These are phyloP conservation scores for Aspergillus sparsus DNA, from an alignment of 495 filamentous ascomycete genomes.

Conservation along the genomic window DNA sequence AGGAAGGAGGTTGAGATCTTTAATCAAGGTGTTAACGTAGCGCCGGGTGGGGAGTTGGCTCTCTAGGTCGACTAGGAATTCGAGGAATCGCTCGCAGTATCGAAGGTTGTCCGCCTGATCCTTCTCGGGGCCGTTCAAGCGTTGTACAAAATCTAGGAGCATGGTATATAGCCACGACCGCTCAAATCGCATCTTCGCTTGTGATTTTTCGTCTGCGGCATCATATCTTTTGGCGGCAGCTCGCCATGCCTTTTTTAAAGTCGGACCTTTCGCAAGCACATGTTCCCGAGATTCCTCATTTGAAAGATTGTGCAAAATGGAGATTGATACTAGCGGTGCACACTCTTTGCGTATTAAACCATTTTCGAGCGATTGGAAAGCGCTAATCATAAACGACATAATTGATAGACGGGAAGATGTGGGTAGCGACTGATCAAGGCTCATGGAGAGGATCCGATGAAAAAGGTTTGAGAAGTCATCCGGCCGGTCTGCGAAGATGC, in stretches of 20 bases:
- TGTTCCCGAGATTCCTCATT: slow-evolving; percentile 66
- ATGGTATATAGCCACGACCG: slow-evolving; percentile 91
- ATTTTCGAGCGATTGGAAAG: slow-evolving; percentile 93
- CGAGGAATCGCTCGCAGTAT: slow-evolving; percentile 92
- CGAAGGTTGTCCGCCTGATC: slow-evolving; percentile 61
- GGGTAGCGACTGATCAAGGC: slow-evolving; percentile 73
- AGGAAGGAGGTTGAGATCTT: slow-evolving; percentile 85
- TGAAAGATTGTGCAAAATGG: slow-evolving; percentile 91
- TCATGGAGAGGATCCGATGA: slow-evolving; percentile 86
- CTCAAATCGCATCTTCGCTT: slow-evolving; percentile 85
- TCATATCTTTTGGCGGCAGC: slow-evolving; percentile 85
- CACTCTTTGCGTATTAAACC: slow-evolving; percentile 90
- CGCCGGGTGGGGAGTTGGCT: slow-evolving; percentile 92
- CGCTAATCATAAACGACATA: slow-evolving; percentile 81
- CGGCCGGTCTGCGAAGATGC: slow-evolving; percentile 72
- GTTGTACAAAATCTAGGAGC: slow-evolving; percentile 76
- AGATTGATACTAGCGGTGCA: slow-evolving; percentile 90
- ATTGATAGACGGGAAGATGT: slow-evolving; percentile 73
- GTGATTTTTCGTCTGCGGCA: slow-evolving; percentile 74
- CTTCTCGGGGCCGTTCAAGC: slow-evolving; percentile 61
- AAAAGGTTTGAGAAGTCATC: slow-evolving; percentile 89
- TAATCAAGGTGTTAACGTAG: slow-evolving; percentile 89
- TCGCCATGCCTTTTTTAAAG: slow-evolving; percentile 87
- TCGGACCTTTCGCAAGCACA: slow-evolving; percentile 65
- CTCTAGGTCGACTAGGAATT: slow-evolving; percentile 85